Evolutionary conservation across 2,329 filamentous ascomycete species (phyloP).

Genomic region (Fusarium pilosicola): DNA sequence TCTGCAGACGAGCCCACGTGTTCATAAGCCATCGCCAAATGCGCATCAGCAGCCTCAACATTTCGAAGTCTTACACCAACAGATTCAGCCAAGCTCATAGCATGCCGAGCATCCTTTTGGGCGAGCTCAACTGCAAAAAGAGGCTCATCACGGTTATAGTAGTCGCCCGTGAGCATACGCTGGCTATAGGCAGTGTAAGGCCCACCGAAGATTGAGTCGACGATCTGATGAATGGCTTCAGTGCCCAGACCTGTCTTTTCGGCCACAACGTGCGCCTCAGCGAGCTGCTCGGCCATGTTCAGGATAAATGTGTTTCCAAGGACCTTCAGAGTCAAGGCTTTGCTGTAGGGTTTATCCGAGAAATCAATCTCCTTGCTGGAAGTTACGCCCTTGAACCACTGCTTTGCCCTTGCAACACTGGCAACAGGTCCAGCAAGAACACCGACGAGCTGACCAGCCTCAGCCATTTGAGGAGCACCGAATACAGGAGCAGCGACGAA

Average conservation of each 20-base stretch:
- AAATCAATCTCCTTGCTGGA: conserved; percentile 76
- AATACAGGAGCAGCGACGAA: conserved; percentile 81
- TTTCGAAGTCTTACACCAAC: conserved; percentile 71
- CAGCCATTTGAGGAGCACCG: conserved; percentile 76
- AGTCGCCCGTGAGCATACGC: conserved; percentile 80
- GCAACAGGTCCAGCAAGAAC: conserved; percentile 74
- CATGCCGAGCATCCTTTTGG: conserved; percentile 83
- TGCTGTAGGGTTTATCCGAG: conserved; percentile 72
- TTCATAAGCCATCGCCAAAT: conserved; percentile 75
- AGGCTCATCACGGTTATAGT: conserved; percentile 80
- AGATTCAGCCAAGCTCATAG: conserved; percentile 70
- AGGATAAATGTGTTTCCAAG: conserved; percentile 89
- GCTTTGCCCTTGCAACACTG: conserved; percentile 71
- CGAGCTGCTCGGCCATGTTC: conserved; percentile 82
- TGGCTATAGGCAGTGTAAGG: conserved; percentile 79
- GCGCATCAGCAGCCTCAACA: conserved; percentile 73
- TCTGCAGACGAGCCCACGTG: conserved; percentile 77
- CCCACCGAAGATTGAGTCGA: conserved; percentile 79
- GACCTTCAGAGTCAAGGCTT: conserved; percentile 79
- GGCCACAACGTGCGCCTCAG: conserved; percentile 80
- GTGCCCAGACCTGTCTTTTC: conserved; percentile 83
- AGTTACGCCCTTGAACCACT: conserved; percentile 79
- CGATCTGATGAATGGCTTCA: conserved; percentile 74
- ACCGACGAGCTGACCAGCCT: conserved; percentile 75
- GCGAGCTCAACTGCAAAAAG: conserved; percentile 85